A percentile compares a stretch with the other conserved stretches of the same genome.
These are phyloP conservation scores for Ampelocalamus luodianensis DNA, from an alignment of 176 grass and related monocot species.

Conservation along the genomic window DNA sequence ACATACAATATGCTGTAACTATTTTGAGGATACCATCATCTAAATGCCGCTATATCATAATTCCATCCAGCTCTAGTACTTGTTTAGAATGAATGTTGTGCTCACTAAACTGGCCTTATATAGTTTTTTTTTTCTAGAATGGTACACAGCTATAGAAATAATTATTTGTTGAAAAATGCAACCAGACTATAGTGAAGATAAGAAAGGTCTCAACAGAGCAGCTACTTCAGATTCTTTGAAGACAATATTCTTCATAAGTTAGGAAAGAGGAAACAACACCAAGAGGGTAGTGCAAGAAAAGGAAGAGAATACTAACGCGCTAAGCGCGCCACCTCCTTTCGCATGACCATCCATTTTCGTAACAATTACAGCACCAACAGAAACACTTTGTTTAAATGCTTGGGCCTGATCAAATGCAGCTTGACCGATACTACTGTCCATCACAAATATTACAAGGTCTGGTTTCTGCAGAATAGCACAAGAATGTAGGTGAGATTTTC, in stretches of 20 bases:
- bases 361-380: slow-evolving; percentile 97
- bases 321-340: slow-evolving; percentile 89
- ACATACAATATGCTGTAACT: background rate
- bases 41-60: background rate
- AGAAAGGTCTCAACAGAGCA: background rate
- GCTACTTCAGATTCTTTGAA: background rate
- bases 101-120: background rate
- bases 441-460: slow-evolving; percentile 95
- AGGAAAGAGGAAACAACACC: slow-evolving; percentile 11
- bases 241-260: background rate
- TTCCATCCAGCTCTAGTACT: background rate
- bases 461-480: slow-evolving; percentile 75
- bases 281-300: slow-evolving; percentile 12
- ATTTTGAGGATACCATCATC: slow-evolving; percentile 16
- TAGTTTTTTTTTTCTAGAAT: background rate
- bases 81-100: slow-evolving; percentile 7
- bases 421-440: slow-evolving; percentile 98
- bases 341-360: slow-evolving; percentile 99
- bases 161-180: slow-evolving; percentile 28
- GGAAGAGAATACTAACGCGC: slow-evolving; percentile 79
- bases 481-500: slow-evolving; percentile 21
- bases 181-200: background rate
- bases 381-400: slow-evolving; percentile 95
- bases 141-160: background rate
- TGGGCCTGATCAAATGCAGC: slow-evolving; percentile 99